Conservation (phyloP, 352 stramenopile genomes). For the Halophytophthora polymorphica region DNA sequence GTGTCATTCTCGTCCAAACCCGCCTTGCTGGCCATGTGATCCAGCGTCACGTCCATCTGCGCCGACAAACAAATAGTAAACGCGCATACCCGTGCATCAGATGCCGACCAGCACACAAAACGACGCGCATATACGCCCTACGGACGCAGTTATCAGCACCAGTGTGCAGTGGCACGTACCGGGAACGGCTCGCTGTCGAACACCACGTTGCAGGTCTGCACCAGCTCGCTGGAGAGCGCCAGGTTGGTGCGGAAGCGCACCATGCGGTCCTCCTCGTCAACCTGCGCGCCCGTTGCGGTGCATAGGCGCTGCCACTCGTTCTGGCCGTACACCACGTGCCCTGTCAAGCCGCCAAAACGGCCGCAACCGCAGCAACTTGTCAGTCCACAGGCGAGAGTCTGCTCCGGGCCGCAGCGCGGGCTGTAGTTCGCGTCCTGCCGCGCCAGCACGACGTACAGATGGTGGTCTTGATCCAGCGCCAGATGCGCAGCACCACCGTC, state of each 20-base stretch:
- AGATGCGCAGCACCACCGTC: conserved; percentile 50
- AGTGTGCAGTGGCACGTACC: conserved; percentile 17
- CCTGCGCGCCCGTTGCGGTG: conserved; percentile 21
- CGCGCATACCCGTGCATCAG: neutral
- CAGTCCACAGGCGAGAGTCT: neutral
- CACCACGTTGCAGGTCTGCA: conserved; percentile 71
- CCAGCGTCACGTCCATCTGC: conserved; percentile 54
- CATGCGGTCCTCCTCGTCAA: conserved; percentile 61
- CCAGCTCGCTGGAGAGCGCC: conserved; percentile 55
- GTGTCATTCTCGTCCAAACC: conserved; percentile 45
- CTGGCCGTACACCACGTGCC: conserved; percentile 56
- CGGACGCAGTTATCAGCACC: neutral
- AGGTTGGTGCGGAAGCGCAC: conserved; percentile 73
- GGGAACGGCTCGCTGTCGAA: conserved; percentile 77
- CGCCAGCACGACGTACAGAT: conserved; percentile 28
- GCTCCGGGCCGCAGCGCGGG: no score
- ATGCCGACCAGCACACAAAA: neutral
- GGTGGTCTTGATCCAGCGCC: conserved; percentile 68
- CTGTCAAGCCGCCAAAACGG: conserved; percentile 16
- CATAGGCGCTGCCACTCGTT: conserved; percentile 79
- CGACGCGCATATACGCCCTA: neutral
- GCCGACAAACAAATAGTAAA: neutral
- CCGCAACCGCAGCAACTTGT: neutral
- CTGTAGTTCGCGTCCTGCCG: neutral
- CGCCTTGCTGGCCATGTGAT: conserved; percentile 51